Percentiles rank a stretch among this genome's conserved stretches.
Conservation (phyloP, 2,329 filamentous ascomycete species). For the Mycocentrospora acerina region DNA sequence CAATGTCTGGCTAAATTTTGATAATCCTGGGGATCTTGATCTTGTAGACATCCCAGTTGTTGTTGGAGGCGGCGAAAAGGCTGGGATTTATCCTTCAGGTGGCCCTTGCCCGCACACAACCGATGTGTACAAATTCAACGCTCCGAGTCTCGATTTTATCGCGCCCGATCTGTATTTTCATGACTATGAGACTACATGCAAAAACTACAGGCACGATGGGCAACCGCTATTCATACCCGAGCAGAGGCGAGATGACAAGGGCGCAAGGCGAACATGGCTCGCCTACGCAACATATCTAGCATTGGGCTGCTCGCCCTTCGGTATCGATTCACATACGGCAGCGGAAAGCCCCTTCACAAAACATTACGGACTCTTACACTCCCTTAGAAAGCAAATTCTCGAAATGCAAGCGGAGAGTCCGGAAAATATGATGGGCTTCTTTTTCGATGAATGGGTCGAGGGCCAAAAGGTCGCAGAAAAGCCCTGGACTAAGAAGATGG, state of each 20-base stretch:
- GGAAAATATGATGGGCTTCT: conserved; percentile 44
- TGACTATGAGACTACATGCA: conserved; percentile 49
- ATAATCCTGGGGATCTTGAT: conserved; percentile 20
- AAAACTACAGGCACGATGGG: conserved; percentile 46
- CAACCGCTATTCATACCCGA: conserved; percentile 56
- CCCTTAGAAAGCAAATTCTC: conserved; percentile 40
- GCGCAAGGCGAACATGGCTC: conserved; percentile 26
- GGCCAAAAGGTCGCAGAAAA: conserved; percentile 32
- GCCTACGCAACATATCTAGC: conserved; percentile 26
- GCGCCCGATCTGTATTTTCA: conserved; percentile 54
- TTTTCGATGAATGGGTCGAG: conserved; percentile 42
- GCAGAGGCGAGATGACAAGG: conserved; percentile 51
- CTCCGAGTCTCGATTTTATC: conserved; percentile 49
- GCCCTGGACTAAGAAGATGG: conserved; percentile 36
- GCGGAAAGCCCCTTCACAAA: conserved; percentile 36
- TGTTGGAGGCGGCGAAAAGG: conserved; percentile 46
- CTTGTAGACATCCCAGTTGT: conserved; percentile 41
- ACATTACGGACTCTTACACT: conserved; percentile 45
- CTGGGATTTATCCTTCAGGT: conserved; percentile 53
- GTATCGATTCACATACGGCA: conserved; percentile 46
- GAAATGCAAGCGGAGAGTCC: conserved; percentile 42
- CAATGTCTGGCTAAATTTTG: conserved; percentile 51
- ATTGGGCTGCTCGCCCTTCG: conserved; percentile 25
- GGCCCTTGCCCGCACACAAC: conserved; percentile 47
- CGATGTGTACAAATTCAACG: conserved; percentile 49